These are phyloP conservation scores for Cucurbitaria berberidis DNA, from an alignment of 2,329 filamentous ascomycete genomes.

Conservation along the genomic window DNA sequence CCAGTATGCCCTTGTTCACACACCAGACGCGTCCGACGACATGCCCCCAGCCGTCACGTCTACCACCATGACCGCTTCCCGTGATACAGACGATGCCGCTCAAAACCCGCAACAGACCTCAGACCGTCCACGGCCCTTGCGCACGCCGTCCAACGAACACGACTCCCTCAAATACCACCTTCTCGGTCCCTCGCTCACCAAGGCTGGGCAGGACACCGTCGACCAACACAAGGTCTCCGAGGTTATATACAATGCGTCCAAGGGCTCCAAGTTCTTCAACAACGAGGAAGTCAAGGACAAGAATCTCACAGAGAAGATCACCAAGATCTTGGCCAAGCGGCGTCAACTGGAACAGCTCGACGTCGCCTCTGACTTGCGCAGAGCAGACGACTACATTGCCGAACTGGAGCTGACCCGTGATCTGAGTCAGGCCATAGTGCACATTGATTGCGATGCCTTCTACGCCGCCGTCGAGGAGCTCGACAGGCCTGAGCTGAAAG, in stretches of 20 bases:
- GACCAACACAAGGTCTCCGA: constrained; percentile 94
- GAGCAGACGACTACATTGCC: constrained; percentile 79
- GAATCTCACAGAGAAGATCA: constrained; percentile 83
- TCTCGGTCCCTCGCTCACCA: constrained; percentile 88
- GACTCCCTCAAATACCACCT: constrained; percentile 86
- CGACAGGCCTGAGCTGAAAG: constrained; percentile 77
- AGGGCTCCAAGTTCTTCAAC: constrained; percentile 94
- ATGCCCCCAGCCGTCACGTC: constrained; percentile 8
- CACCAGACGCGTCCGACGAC: constrained; percentile 17
- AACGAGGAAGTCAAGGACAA: constrained; percentile 86
- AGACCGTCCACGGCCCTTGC: constrained; percentile 23
- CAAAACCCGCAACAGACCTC: background rate
- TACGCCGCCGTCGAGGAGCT: constrained; percentile 89
- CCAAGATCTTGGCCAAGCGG: constrained; percentile 77
- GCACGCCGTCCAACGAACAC: constrained; percentile 49
- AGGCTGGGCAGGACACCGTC: constrained; percentile 91
- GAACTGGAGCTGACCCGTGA: constrained; percentile 81
- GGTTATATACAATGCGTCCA: constrained; percentile 95
- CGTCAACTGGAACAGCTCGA: constrained; percentile 76
- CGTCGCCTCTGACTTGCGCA: constrained; percentile 72
- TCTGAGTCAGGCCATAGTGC: constrained; percentile 82
- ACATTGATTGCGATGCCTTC: constrained; percentile 97
- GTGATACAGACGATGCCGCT: background rate
- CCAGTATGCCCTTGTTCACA: constrained; percentile 18
- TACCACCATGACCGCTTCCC: constrained; percentile 19